A percentile compares a stretch with the other conserved stretches of the same genome.
phyloP scores from a whole-genome alignment of 768 basidiomycete species.

The Tylopilus subfusipes region DNA sequence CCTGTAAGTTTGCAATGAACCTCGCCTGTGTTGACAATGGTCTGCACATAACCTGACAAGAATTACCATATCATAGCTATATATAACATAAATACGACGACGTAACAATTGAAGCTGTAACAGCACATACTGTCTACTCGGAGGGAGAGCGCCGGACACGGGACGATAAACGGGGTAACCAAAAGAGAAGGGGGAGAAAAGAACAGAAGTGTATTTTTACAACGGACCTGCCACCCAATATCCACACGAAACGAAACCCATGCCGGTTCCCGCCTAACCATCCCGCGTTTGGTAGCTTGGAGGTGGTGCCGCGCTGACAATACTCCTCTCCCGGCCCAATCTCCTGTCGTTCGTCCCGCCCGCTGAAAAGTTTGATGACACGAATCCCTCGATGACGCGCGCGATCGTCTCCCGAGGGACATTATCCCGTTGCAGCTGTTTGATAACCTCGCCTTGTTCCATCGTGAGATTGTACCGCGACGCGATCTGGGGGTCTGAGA shows the following conservation, averaged over 20 bases:
- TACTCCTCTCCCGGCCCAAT: background rate
- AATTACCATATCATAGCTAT: too few species aligned
- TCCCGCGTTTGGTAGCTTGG: constrained; percentile 21
- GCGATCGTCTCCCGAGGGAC: constrained; percentile 16
- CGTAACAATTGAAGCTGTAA: too few species aligned
- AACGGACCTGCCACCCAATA: background rate
- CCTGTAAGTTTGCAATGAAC: too few species aligned
- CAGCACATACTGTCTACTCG: too few species aligned
- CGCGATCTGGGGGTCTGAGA: background rate
- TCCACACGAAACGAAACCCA: background rate
- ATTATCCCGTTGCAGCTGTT: constrained; percentile 4
- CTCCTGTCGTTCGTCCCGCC: background rate
- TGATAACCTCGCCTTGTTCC: constrained; percentile 13
- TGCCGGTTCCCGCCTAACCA: background rate
- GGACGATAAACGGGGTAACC: too few species aligned
- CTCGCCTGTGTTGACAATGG: too few species aligned
- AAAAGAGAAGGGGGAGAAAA: too few species aligned
- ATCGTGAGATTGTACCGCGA: constrained; percentile 7
- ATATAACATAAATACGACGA: too few species aligned
- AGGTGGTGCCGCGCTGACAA: constrained; percentile 8
- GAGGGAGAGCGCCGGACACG: too few species aligned
- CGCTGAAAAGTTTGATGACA: background rate
- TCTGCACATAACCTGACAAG: too few species aligned
- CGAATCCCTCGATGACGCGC: constrained; percentile 13
- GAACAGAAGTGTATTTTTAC: background rate